phyloP scores from a whole-genome alignment of 371 early-diverging fungal genomes.

The Mucor ambiguus region DNA sequence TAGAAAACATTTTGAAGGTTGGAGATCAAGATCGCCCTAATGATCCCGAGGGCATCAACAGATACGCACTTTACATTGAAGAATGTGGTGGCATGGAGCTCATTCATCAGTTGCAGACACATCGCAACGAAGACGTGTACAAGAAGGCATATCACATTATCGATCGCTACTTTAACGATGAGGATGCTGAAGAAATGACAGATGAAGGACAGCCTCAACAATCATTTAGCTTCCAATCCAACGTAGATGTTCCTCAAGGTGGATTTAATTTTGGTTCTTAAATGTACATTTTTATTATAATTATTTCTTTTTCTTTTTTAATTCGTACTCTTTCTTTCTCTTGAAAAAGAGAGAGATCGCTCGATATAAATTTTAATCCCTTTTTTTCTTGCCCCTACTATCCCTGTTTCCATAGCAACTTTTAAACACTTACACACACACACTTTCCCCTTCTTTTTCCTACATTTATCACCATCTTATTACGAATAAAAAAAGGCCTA shows the following conservation, averaged over 20 bases:
- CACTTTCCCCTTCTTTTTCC: neutral
- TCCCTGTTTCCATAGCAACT: neutral
- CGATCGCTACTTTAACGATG: slow-evolving; percentile 91
- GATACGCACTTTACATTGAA: slow-evolving; percentile 90
- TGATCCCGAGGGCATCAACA: slow-evolving; percentile 70
- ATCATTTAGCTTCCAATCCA: slow-evolving; percentile 25
- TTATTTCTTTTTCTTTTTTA: neutral
- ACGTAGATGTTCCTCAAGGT: slow-evolving; percentile 31
- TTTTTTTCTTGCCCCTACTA: neutral
- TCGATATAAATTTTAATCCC: neutral
- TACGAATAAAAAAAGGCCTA: neutral
- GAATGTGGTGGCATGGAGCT: slow-evolving; percentile 94
- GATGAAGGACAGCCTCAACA: slow-evolving; percentile 18
- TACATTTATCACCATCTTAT: neutral
- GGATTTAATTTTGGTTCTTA: slow-evolving; percentile 30
- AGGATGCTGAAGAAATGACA: slow-evolving; percentile 73
- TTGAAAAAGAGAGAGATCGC: neutral
- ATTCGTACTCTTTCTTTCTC: too few species aligned
- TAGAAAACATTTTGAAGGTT: slow-evolving; percentile 97
- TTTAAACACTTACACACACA: neutral
- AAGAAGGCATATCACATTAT: slow-evolving; percentile 93
- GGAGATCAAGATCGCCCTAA: slow-evolving; percentile 75
- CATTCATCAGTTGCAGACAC: slow-evolving; percentile 88
- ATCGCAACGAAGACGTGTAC: slow-evolving; percentile 94
- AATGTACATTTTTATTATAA: neutral